A percentile compares a stretch with the other conserved stretches of the same genome.
Conservation (phyloP, 73 alveolate genomes). For the Stentor roeselii region DNA sequence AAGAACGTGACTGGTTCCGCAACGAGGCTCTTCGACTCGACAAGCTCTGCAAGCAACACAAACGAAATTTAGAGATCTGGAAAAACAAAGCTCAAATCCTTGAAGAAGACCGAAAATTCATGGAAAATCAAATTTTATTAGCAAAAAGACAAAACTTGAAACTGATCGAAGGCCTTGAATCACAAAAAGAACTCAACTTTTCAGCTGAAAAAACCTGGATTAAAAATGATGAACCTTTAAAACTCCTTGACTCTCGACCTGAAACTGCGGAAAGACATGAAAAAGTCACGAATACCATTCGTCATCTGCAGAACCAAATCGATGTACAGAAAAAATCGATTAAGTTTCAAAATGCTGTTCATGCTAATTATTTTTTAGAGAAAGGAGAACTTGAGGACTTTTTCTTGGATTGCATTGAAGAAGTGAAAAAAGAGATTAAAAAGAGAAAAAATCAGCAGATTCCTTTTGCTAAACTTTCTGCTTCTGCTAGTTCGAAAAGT, state of each 20-base stretch:
- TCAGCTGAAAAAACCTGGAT: not conserved
- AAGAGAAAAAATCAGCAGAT: not conserved
- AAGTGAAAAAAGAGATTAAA: constrained; percentile 1
- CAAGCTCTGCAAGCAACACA: constrained; percentile 48
- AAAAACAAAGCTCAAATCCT: constrained; percentile 22
- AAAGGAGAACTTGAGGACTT: constrained; percentile 30
- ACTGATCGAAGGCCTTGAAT: not conserved
- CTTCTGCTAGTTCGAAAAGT: not conserved
- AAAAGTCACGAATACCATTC: not conserved
- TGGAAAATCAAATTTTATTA: not conserved
- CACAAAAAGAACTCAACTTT: not conserved
- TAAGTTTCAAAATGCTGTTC: not conserved
- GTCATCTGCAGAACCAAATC: constrained; percentile 16
- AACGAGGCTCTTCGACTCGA: constrained; percentile 56
- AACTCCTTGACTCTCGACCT: not conserved
- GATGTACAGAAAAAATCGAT: constrained; percentile 1
- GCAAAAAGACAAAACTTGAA: constrained; percentile 17
- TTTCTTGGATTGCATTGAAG: constrained; percentile 17
- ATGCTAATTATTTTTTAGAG: constrained; percentile 13
- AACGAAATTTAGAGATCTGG: constrained; percentile 39
- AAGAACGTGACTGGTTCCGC: constrained; percentile 59
- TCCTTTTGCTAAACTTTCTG: not conserved
- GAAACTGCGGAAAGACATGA: not conserved
- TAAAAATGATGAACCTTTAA: not conserved
- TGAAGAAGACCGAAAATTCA: constrained; percentile 27